Evolutionary conservation across 805 yeast species (phyloP).

Genomic region (Teunomyces stri): DNA sequence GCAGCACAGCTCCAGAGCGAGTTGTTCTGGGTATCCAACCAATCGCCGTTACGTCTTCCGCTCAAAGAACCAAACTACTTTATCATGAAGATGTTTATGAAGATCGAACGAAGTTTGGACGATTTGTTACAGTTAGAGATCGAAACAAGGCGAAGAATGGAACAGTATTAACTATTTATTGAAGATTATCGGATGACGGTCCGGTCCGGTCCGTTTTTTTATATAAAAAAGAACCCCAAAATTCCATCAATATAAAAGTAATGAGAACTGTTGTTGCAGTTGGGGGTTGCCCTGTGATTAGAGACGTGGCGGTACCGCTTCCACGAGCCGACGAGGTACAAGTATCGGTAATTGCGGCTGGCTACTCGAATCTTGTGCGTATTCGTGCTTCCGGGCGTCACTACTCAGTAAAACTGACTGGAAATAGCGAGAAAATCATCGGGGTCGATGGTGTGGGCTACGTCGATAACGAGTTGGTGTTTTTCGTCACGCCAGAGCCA

Average conservation of each 20-base stretch:
- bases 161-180: background rate
- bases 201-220: no score
- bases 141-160: background rate
- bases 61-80: constrained; percentile 67
- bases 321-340: constrained; percentile 10
- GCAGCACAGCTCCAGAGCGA: constrained; percentile 12
- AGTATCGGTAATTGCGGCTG: constrained; percentile 9
- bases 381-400: constrained; percentile 9
- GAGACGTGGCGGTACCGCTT: background rate
- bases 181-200: no score
- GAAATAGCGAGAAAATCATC: constrained; percentile 2
- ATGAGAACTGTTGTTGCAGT: constrained; percentile 5
- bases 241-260: background rate
- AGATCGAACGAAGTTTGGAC: constrained; percentile 11
- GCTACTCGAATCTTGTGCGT: constrained; percentile 10
- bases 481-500: constrained; percentile 4
- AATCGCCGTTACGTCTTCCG: constrained; percentile 69
- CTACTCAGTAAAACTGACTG: constrained; percentile 2
- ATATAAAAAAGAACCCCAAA: no score
- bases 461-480: constrained; percentile 9
- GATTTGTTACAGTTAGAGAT: constrained; percentile 2
- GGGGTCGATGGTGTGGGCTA: constrained; percentile 14
- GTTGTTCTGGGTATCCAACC: constrained; percentile 62
- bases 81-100: constrained; percentile 31
- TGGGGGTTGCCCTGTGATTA: constrained; percentile 5